A percentile compares a stretch with the other conserved stretches of the same genome.
These are phyloP conservation scores for Candida nanaspora DNA, from an alignment of 805 yeast species.

Conservation along the genomic window DNA sequence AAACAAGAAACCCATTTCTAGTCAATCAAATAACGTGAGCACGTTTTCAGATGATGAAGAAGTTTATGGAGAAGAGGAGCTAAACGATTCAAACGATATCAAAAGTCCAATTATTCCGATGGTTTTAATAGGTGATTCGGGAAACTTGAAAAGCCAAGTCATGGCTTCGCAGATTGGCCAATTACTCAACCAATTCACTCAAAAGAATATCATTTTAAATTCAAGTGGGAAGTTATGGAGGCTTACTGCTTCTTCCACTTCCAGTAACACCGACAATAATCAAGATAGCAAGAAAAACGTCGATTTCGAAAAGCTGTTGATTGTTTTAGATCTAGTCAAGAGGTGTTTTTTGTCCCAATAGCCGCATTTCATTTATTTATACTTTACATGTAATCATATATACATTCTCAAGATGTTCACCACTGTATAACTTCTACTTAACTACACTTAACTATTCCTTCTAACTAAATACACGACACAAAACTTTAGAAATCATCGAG, in stretches of 20 bases:
- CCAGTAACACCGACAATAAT: no score
- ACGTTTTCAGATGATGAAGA: conserved; percentile 4
- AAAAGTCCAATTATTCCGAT: conserved; percentile 14
- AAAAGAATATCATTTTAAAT: conserved; percentile 35
- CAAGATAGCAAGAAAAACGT: conserved; percentile 17
- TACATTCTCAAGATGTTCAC: no score
- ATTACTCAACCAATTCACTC: conserved; percentile 25
- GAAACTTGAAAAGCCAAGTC: conserved; percentile 38
- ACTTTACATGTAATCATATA: no score
- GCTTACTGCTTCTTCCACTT: no score
- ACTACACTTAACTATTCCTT: no score
- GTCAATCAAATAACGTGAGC: conserved; percentile 1
- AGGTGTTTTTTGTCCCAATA: not conserved
- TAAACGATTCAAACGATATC: conserved; percentile 11
- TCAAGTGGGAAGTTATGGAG: conserved; percentile 42
- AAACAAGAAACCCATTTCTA: conserved; percentile 8
- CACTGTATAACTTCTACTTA: no score
- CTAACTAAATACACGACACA: no score
- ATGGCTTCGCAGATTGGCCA: conserved; percentile 43
- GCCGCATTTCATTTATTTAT: not conserved
- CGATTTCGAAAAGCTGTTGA: conserved; percentile 35
- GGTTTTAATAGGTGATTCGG: conserved; percentile 38
- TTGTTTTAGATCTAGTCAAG: conserved; percentile 27
- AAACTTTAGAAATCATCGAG: no score
- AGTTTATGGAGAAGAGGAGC: conserved; percentile 16